phyloP scores from a whole-genome alignment of 2,329 filamentous ascomycete genomes.

The Calonectria pteridis region DNA sequence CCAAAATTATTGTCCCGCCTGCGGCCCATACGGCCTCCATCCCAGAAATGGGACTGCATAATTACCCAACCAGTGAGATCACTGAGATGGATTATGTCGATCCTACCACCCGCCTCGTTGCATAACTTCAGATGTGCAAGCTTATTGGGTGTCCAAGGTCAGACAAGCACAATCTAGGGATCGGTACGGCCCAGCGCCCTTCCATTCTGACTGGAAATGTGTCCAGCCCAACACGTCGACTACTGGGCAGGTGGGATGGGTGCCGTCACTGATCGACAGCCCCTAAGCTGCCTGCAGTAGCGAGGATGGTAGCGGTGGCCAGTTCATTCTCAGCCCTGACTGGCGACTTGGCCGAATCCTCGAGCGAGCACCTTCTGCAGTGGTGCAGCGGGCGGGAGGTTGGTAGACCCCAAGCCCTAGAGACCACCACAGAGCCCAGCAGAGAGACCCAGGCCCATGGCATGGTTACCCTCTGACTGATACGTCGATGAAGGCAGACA shows the following conservation, averaged over 20 bases:
- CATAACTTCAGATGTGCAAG: conserved; percentile 33
- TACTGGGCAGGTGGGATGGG: conserved; percentile 34
- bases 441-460: neutral
- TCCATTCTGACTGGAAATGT: conserved; percentile 30
- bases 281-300: conserved; percentile 41
- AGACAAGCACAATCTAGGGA: conserved; percentile 37
- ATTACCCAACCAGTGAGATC: conserved; percentile 35
- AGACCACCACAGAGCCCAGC: neutral
- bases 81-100: conserved; percentile 35
- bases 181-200: conserved; percentile 35
- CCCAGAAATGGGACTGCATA: conserved; percentile 31
- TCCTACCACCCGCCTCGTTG: conserved; percentile 39
- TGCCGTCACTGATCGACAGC: conserved; percentile 43
- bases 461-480: conserved; percentile 15
- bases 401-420: conserved; percentile 2
- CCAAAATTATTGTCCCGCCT: conserved; percentile 12
- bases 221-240: conserved; percentile 32
- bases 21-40: conserved; percentile 17
- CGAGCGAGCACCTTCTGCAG: conserved; percentile 42
- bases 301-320: conserved; percentile 35
- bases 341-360: conserved; percentile 31
- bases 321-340: conserved; percentile 39
- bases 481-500: conserved; percentile 6
- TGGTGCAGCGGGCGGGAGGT: conserved; percentile 29
- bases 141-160: conserved; percentile 37